Conservation (phyloP, 257 asterid genomes). For the Salvia splendens region DNA sequence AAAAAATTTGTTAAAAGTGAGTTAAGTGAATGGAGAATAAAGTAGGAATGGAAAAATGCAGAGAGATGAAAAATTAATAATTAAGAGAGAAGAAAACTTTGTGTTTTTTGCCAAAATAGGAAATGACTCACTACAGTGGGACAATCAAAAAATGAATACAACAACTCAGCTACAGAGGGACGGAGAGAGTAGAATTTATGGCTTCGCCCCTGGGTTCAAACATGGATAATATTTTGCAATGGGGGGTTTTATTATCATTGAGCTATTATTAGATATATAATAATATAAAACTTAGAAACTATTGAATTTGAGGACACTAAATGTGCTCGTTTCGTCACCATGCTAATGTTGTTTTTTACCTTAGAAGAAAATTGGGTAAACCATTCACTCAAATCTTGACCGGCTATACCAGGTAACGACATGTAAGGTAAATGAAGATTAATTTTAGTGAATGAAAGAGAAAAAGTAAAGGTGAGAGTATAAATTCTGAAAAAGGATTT, state of each 20-base stretch:
- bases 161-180: too few species aligned
- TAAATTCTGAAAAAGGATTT: background rate
- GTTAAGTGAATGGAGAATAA: too few species aligned
- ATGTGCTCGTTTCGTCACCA: slow-evolving; percentile 1
- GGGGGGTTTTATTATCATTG: background rate
- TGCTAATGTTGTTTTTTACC: background rate
- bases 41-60: too few species aligned
- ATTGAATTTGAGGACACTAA: slow-evolving; percentile 9
- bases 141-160: too few species aligned
- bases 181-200: too few species aligned
- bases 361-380: background rate
- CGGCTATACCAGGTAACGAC: slow-evolving; percentile 23
- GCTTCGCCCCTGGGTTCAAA: too few species aligned
- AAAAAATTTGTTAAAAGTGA: too few species aligned
- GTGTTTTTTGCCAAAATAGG: too few species aligned
- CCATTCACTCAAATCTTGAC: background rate
- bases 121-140: too few species aligned
- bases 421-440: background rate
- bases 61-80: too few species aligned
- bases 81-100: too few species aligned
- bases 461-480: background rate
- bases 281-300: background rate
- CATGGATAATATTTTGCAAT: too few species aligned
- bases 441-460: background rate
- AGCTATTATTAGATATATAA: background rate